Evolutionary conservation across 257 asterid species (phyloP), one percentile per base, ranked within the genome.

Genomic region (Plantago major): DNA sequence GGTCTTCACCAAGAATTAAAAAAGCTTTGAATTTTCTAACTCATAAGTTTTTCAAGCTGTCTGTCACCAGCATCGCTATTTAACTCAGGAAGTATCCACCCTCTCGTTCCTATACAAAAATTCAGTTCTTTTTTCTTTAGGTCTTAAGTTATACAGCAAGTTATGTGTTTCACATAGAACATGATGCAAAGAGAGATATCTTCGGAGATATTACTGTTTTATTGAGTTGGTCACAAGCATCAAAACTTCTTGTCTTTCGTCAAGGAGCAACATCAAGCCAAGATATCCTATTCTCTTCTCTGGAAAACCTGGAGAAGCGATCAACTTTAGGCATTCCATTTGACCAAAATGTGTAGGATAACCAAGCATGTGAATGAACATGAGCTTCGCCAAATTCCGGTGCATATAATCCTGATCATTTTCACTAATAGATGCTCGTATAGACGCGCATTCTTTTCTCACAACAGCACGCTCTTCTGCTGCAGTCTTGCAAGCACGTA

Each of bases 311-410:
- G 97, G 95, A 67, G 94, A 76, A 67, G 99, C 99, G 65, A 93
- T 93, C 73, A 76, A 74, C 78, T 89, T 89, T 65, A 93, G 78
- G 81, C 99, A 93, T 81, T 93, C 99, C 99, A 93, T 93, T 82
- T 93, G 99, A 76, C 97, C 99, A 78, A 93, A 93, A 80, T 93
- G 99, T 28, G 99, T 93, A 33, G 97, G 97, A 68, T 89, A 89
- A 62, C 99, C 99, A 70, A 93, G 96, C 99, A 93, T 93, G 89
- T 93, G 97, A 75, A 93, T 87, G 76, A 87, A 93, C 99, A 89
- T 93, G 79, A 93, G 97, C 78, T 93, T 93, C 47, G 99, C 96
- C 80, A 93, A 79, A 76, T 93, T 93, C 37, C 97, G 96, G 76
- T 89, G 99, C 74, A 85, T 85, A 62, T 87, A 87, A 69, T 87